Conservation (phyloP, 1,284 basidiomycete species). For the Flammula alnicola region DNA sequence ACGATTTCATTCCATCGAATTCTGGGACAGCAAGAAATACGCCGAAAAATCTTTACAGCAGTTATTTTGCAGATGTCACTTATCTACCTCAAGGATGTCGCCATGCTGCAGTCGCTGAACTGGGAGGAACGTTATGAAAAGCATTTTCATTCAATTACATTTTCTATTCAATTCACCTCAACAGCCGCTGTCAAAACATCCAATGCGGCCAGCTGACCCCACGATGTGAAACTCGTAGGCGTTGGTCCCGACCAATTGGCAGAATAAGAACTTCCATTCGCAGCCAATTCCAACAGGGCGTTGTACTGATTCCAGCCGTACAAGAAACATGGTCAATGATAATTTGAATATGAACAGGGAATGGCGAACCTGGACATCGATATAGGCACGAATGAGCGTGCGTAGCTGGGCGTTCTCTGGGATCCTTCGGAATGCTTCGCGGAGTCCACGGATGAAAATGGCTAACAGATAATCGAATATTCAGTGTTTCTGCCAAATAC, state of each 20-base stretch:
- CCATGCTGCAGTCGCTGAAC: neutral
- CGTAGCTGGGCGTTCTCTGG: constrained; percentile 38
- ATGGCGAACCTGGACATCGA: constrained; percentile 50
- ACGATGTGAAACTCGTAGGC: constrained; percentile 46
- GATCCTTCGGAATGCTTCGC: constrained; percentile 46
- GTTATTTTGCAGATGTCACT: too few species aligned
- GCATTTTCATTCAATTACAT: neutral
- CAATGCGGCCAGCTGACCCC: constrained; percentile 53
- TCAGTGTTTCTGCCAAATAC: neutral
- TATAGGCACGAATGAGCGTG: constrained; percentile 48
- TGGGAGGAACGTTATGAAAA: too few species aligned
- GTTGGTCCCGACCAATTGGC: constrained; percentile 49
- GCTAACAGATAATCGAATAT: constrained; percentile 32
- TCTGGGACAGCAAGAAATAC: too few species aligned
- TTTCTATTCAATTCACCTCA: constrained; percentile 30
- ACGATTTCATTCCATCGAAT: neutral
- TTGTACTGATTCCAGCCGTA: constrained; percentile 43
- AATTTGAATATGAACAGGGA: neutral
- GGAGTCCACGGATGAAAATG: constrained; percentile 50
- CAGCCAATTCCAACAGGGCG: constrained; percentile 51
- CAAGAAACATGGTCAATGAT: neutral
- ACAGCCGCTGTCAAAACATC: constrained; percentile 49
- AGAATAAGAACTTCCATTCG: constrained; percentile 46
- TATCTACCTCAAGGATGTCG: neutral
- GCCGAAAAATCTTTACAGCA: too few species aligned